phyloP scores from a whole-genome alignment of 2,329 filamentous ascomycete species.

The Zymoseptoria tritici region DNA sequence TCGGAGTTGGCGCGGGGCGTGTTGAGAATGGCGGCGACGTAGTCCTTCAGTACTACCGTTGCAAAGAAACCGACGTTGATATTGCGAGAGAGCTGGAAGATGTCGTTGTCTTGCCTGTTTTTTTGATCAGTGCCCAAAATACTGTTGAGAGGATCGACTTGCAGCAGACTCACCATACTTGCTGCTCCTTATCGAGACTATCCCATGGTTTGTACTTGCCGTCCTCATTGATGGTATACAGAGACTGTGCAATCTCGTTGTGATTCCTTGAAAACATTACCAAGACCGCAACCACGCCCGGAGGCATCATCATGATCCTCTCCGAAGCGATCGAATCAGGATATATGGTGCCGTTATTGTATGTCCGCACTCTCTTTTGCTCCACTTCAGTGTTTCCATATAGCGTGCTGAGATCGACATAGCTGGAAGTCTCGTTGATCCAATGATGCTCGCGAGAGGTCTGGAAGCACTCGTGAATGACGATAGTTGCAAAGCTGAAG shows the following conservation, averaged over 20 bases:
- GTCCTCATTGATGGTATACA: conserved; percentile 38
- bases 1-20: conserved; percentile 39
- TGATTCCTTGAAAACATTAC: conserved; percentile 42
- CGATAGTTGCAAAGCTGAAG: conserved; percentile 43
- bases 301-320: conserved; percentile 44
- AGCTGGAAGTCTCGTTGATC: conserved; percentile 42
- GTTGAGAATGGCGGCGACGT: conserved; percentile 42
- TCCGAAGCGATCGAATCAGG: conserved; percentile 40
- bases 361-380: conserved; percentile 38
- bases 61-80: conserved; percentile 44
- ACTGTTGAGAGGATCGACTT: background rate
- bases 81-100: conserved; percentile 41
- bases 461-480: conserved; percentile 45
- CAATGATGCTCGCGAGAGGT: conserved; percentile 34
- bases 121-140: conserved; percentile 2
- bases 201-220: conserved; percentile 39
- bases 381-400: conserved; percentile 41
- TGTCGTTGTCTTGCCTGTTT: conserved; percentile 41
- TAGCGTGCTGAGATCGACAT: conserved; percentile 42
- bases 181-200: conserved; percentile 29
- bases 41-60: conserved; percentile 40
- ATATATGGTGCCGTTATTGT: conserved; percentile 36
- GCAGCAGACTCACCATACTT: conserved; percentile 30
- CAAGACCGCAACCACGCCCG: conserved; percentile 37
- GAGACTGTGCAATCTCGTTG: conserved; percentile 36